Evolutionary conservation across 2,329 filamentous ascomycete species (phyloP).

Genomic region (Hypoxylon sp.): DNA sequence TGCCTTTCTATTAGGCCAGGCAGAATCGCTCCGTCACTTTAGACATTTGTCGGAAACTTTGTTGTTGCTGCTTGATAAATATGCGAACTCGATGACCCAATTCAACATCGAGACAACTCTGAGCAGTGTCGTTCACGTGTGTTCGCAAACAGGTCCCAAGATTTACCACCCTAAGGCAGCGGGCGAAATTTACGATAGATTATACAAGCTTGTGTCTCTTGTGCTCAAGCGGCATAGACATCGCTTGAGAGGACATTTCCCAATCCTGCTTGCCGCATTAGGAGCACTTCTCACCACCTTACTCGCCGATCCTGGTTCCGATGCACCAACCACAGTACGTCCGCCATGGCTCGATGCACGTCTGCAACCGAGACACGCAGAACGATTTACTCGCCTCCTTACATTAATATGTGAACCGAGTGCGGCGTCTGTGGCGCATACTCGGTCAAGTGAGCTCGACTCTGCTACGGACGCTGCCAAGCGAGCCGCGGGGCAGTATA

Average conservation of each 20-base stretch:
- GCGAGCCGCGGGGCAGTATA: slow-evolving; percentile 72
- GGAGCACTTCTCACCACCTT: slow-evolving; percentile 70
- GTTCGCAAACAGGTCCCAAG: slow-evolving; percentile 45
- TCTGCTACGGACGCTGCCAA: slow-evolving; percentile 74
- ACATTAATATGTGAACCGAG: slow-evolving; percentile 73
- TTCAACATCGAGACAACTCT: slow-evolving; percentile 71
- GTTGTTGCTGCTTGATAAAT: slow-evolving; percentile 65
- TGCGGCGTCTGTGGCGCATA: slow-evolving; percentile 67
- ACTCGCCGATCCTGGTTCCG: slow-evolving; percentile 58
- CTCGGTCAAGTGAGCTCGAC: slow-evolving; percentile 64
- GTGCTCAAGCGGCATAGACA: slow-evolving; percentile 73
- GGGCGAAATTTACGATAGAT: slow-evolving; percentile 60
- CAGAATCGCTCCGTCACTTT: slow-evolving; percentile 50
- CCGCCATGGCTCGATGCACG: slow-evolving; percentile 58
- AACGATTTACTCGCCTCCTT: slow-evolving; percentile 68
- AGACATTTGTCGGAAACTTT: slow-evolving; percentile 49
- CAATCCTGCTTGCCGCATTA: slow-evolving; percentile 68
- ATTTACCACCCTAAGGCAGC: slow-evolving; percentile 50
- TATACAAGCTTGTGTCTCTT: slow-evolving; percentile 69
- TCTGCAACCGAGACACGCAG: slow-evolving; percentile 62
- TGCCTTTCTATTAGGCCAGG: slow-evolving; percentile 44
- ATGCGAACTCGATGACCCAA: slow-evolving; percentile 66
- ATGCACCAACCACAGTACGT: slow-evolving; percentile 39
- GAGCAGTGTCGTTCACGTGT: slow-evolving; percentile 60
- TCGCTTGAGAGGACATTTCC: slow-evolving; percentile 73